Percentiles rank a stretch among this genome's conserved stretches.
Conservation (phyloP, 2,329 filamentous ascomycete genomes). For the Colletotrichum melonis region DNA sequence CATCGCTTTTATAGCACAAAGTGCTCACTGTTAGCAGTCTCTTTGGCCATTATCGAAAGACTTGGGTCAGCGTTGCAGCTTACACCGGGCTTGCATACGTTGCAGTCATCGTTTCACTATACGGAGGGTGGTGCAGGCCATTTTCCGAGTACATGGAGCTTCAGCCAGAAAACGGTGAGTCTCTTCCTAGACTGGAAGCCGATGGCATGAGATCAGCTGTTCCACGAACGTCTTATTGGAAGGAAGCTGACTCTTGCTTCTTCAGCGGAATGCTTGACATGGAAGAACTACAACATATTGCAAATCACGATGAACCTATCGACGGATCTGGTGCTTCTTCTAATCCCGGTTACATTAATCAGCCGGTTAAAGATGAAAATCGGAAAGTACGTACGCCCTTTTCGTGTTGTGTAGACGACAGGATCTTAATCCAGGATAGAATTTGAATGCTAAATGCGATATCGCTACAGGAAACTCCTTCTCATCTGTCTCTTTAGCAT, state of each 20-base stretch:
- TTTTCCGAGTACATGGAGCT: conserved; percentile 31
- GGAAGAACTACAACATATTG: conserved; percentile 27
- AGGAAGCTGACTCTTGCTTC: not conserved
- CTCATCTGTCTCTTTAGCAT: conserved; percentile 29
- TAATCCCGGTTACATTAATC: conserved; percentile 22
- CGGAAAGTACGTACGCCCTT: conserved; percentile 4
- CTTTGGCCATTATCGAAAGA: conserved; percentile 17
- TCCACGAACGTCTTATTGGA: too few species aligned
- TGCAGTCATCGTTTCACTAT: conserved; percentile 23
- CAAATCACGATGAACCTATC: conserved; percentile 33
- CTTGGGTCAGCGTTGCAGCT: conserved; percentile 5
- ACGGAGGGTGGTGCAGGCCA: conserved; percentile 31
- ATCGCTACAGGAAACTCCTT: conserved; percentile 8
- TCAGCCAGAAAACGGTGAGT: conserved; percentile 15
- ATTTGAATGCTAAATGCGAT: not conserved
- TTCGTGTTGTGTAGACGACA: not conserved
- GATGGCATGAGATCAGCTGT: not conserved
- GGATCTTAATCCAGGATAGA: not conserved
- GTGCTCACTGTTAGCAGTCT: conserved; percentile 9
- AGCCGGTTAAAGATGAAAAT: conserved; percentile 25
- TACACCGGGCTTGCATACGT: conserved; percentile 22
- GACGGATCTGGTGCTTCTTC: conserved; percentile 25
- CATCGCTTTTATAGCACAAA: not conserved
- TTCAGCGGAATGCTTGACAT: conserved; percentile 28
- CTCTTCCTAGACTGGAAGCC: too few species aligned